Evolutionary conservation across 805 yeast genomes (phyloP), one percentile per base, ranked within the genome.

Genomic region (Lachancea kluyveri): DNA sequence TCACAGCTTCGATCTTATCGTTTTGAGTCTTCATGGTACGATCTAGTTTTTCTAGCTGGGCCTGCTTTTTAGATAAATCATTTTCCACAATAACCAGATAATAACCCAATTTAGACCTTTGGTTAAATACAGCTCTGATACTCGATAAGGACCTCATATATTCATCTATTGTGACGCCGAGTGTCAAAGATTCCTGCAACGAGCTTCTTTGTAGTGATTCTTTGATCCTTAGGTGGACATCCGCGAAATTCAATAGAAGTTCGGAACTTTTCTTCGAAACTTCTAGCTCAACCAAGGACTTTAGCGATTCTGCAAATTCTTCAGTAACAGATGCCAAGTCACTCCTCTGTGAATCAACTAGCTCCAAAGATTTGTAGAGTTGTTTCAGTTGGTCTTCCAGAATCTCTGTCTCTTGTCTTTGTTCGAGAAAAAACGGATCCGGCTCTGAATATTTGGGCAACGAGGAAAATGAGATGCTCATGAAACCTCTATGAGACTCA

Each of bases 161-260:
- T 52, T 88, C 96, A 52, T 90, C 96, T 23, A 90, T 63, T 1
- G 95, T 84, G 16, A 82, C 73, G 2, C 95, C 95, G 28, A 90
- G 61, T 0, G 95, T 86, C 40, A 90, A 62, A 48, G 87, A 74
- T 44, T 90, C 96, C 54, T 85, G 95, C 58, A 82, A 58, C 37
- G 86, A 78, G 39, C 81, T 77, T 39, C 96, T 71, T 41, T 78
- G 87, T 28, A 85, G 62, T 28, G 84, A 66, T 31, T 84, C 90
- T 45, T 76, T 76, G 16, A 88, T 69, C 41, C 82, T 72, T 20
- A 62, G 48, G 50, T 88, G 90, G 6, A 84, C 73, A 20, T 75
- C 76, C 21, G 87, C 76, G 54, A 88, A 87, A 35, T 78, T 77
- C 13, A 61, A 56, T 36, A 90, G 67, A 8, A 86, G 63, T n/a